Evolutionary conservation across 2,329 filamentous ascomycete species (phyloP).

Genomic region (Magnaporthiopsis rhizophila): DNA sequence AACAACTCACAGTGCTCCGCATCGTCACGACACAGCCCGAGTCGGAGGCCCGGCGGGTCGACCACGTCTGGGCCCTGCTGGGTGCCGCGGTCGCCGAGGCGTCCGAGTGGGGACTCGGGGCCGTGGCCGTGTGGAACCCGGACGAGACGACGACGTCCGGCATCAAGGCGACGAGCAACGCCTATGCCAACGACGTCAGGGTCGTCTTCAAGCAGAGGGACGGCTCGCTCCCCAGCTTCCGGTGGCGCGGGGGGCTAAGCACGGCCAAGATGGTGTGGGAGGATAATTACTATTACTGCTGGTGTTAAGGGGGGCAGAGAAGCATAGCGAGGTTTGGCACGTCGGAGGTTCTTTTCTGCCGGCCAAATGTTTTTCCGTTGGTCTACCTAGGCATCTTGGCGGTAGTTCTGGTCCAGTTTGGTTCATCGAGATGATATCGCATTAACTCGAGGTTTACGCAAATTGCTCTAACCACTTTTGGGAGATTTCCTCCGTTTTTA

Average conservation of each 20-base stretch:
- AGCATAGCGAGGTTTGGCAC: not conserved
- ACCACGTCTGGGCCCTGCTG: slow-evolving; percentile 21
- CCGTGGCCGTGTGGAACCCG: slow-evolving; percentile 30
- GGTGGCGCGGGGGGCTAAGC: slow-evolving; percentile 25
- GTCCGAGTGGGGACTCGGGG: slow-evolving; percentile 17
- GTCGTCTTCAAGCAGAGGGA: slow-evolving; percentile 24
- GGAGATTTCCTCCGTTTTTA: too few species aligned
- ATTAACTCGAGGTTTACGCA: too few species aligned
- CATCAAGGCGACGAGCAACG: slow-evolving; percentile 24
- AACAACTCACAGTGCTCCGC: slow-evolving; percentile 22
- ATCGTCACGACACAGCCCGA: slow-evolving; percentile 15
- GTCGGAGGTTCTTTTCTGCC: not conserved
- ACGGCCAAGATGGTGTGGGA: slow-evolving; percentile 21
- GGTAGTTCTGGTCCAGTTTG: not conserved
- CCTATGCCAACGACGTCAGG: slow-evolving; percentile 26
- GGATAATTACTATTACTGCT: slow-evolving; percentile 23
- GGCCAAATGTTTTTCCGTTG: not conserved
- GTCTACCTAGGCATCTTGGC: not conserved
- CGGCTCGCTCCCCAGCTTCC: slow-evolving; percentile 23
- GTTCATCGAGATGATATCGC: not conserved
- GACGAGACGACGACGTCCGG: slow-evolving; percentile 20
- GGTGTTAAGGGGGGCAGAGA: slow-evolving; percentile 13
- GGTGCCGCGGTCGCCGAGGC: slow-evolving; percentile 26
- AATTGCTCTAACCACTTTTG: too few species aligned
- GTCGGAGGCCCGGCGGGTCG: slow-evolving; percentile 16